These are phyloP conservation scores for Talaromyces albobiverticillius DNA, from an alignment of 2,329 filamentous ascomycete genomes.

Conservation along the genomic window DNA sequence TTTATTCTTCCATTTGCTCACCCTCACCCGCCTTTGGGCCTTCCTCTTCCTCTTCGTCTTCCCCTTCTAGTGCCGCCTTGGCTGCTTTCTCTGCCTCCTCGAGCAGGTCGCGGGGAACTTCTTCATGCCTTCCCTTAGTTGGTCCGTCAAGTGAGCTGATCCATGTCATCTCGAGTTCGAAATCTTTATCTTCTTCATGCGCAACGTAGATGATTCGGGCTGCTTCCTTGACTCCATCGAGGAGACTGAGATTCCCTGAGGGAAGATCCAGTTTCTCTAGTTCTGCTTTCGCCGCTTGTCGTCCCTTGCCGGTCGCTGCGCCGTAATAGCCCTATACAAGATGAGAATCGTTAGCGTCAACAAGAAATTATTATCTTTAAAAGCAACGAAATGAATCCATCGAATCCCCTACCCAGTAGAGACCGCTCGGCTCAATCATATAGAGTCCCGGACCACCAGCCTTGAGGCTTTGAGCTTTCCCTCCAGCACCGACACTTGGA, in stretches of 20 bases:
- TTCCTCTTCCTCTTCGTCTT: conserved; percentile 73
- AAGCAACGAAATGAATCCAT: background rate
- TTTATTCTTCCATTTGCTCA: conserved; percentile 88
- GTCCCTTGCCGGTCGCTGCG: conserved; percentile 92
- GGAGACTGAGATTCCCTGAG: conserved; percentile 70
- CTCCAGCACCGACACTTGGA: conserved; percentile 74
- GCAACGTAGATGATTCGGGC: conserved; percentile 96
- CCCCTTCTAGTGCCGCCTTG: conserved; percentile 82
- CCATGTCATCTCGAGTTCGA: conserved; percentile 99
- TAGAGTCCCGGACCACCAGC: conserved; percentile 91
- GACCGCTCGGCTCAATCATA: conserved; percentile 97
- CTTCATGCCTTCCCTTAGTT: conserved; percentile 87
- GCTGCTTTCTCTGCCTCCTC: conserved; percentile 93
- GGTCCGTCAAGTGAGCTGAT: conserved; percentile 80
- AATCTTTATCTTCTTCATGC: conserved; percentile 99
- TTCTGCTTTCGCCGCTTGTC: conserved; percentile 96
- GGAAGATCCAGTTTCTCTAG: conserved; percentile 94
- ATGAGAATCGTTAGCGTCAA: conserved; percentile 21
- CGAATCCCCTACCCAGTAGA: conserved; percentile 71
- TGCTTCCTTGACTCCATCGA: conserved; percentile 91
- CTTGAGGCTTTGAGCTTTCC: conserved; percentile 71
- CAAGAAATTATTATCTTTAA: too few species aligned
- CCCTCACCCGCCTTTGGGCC: conserved; percentile 56
- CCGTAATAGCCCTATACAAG: conserved; percentile 81
- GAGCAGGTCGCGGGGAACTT: conserved; percentile 84